These are phyloP conservation scores for Oryza glaberrima DNA, from an alignment of 176 grass and related monocot genomes.

Conservation along the genomic window DNA sequence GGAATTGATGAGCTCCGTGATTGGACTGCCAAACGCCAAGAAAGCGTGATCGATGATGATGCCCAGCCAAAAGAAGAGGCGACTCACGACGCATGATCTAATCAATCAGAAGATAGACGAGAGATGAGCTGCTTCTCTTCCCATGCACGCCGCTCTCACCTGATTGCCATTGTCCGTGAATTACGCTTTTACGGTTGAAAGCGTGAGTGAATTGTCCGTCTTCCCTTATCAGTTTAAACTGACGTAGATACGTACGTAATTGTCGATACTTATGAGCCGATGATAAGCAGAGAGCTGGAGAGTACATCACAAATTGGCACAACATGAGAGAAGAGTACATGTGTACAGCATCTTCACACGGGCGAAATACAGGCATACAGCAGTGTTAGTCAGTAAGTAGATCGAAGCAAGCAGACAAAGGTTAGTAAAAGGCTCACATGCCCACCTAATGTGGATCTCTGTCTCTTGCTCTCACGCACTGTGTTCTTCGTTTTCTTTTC, in stretches of 20 bases:
- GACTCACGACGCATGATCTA: conserved; percentile 35
- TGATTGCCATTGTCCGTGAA: conserved; percentile 33
- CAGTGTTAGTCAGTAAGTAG: neutral
- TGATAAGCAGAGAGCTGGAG: neutral
- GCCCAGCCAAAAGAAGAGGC: conserved; percentile 22
- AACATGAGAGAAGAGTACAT: conserved; percentile 7
- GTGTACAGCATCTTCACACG: conserved; percentile 21
- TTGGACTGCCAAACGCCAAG: conserved; percentile 30
- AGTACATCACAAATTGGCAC: neutral
- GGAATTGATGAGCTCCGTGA: conserved; percentile 10
- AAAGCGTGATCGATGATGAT: conserved; percentile 25
- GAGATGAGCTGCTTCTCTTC: conserved; percentile 18
- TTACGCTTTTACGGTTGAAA: neutral
- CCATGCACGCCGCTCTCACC: conserved; percentile 4
- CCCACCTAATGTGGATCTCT: conserved; percentile 36
- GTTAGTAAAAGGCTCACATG: conserved; percentile 50
- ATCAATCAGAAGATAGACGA: conserved; percentile 5
- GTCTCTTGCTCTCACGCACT: neutral
- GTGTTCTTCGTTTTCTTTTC: neutral
- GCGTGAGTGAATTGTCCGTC: neutral
- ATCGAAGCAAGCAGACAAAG: conserved; percentile 41
- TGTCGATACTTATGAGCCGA: neutral
- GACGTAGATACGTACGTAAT: too few species aligned
- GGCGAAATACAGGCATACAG: neutral
- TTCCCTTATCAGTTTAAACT: neutral